Evolutionary conservation across 441 rosid species (phyloP).

Genomic region (Geranium incanum): DNA sequence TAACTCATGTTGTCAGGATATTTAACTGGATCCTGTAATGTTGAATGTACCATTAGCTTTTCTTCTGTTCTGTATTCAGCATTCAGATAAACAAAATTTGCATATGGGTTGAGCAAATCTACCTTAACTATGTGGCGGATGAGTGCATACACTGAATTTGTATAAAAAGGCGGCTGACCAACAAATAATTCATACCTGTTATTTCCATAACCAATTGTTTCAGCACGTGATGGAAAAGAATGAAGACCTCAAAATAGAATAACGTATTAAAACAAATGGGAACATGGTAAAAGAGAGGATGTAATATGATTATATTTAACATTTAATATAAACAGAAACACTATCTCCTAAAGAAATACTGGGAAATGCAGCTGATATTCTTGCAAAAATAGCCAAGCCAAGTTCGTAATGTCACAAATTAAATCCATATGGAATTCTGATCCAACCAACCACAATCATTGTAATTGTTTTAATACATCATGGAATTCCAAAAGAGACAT

Average conservation of each 20-base stretch:
- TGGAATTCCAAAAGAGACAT: not conserved
- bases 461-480: not conserved
- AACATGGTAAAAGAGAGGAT: not conserved
- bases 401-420: not conserved
- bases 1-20: constrained; percentile 90
- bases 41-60: constrained; percentile 32
- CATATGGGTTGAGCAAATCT: constrained; percentile 14
- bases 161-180: constrained; percentile 96
- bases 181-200: constrained; percentile 92
- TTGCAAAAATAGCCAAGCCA: not conserved
- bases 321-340: not conserved
- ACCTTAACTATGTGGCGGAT: constrained; percentile 97
- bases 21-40: constrained; percentile 85
- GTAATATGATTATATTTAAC: not conserved
- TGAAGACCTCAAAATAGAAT: not conserved
- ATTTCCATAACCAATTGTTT: constrained; percentile 19
- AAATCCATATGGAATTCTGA: not conserved
- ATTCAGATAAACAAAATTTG: constrained; percentile 6
- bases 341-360: not conserved
- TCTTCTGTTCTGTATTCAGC: constrained; percentile 18
- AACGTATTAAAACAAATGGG: not conserved
- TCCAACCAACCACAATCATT: not conserved
- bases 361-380: not conserved
- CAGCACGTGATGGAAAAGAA: constrained; percentile 13
- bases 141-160: constrained; percentile 95